Conservation (phyloP, 108 stramenopile species). For the Discostella pseudostelligera region DNA sequence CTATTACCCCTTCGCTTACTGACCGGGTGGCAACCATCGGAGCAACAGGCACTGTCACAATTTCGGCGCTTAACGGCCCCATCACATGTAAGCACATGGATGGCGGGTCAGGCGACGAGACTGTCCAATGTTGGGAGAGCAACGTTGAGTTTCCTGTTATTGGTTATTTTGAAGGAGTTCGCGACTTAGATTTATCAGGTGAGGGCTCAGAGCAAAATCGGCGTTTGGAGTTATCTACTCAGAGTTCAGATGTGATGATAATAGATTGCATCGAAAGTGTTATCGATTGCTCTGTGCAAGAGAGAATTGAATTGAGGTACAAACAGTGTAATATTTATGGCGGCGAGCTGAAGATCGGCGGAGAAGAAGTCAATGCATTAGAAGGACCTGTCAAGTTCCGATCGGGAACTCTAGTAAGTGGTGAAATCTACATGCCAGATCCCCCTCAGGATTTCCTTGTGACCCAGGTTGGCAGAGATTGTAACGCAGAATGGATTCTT, state of each 20-base stretch:
- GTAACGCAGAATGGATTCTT: constrained; percentile 7
- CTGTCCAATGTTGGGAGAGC: constrained; percentile 6
- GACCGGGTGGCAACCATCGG: constrained; percentile 7
- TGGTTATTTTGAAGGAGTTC: constrained; percentile 4
- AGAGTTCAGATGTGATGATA: background rate
- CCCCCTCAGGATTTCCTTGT: constrained; percentile 7
- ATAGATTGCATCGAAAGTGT: constrained; percentile 7
- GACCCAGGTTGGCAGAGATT: background rate
- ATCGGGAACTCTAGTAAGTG: background rate
- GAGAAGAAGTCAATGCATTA: background rate
- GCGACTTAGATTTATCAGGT: background rate
- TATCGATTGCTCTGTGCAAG: background rate
- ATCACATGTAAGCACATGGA: constrained; percentile 6
- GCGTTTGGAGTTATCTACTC: background rate
- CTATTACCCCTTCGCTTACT: constrained; percentile 2
- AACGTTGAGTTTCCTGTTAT: background rate
- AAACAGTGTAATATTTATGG: constrained; percentile 7
- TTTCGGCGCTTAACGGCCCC: background rate
- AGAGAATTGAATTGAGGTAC: constrained; percentile 5
- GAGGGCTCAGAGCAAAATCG: background rate
- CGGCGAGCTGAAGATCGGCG: constrained; percentile 5
- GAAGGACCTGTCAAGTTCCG: constrained; percentile 1
- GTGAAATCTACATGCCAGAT: constrained; percentile 5
- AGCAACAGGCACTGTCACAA: background rate
- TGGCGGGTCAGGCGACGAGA: constrained; percentile 7